Percentiles rank a stretch among this genome's conserved stretches.
Evolutionary conservation across 306 rosid genomes (phyloP).

Genomic region (Vigna radiata): DNA sequence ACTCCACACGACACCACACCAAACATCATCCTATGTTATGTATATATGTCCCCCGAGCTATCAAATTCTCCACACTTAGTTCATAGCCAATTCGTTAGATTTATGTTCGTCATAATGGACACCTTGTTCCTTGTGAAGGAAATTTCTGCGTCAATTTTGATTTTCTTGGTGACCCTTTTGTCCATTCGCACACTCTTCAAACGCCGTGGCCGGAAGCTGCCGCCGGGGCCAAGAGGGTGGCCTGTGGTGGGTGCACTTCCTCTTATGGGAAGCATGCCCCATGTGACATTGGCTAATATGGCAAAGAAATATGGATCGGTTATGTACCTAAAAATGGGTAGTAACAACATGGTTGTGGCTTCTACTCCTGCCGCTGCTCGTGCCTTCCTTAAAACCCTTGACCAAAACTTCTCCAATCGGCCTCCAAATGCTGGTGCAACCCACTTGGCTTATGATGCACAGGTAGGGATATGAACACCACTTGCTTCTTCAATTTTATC

Average conservation of each 20-base stretch:
- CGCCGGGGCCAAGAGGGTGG: constrained; percentile 45
- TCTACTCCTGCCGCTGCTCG: constrained; percentile 38
- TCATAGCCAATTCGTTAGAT: background rate
- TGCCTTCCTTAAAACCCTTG: constrained; percentile 46
- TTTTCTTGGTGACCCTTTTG: constrained; percentile 32
- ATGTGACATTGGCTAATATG: constrained; percentile 37
- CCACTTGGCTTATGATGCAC: constrained; percentile 29
- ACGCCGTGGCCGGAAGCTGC: background rate
- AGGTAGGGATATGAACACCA: background rate
- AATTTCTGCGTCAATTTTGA: background rate
- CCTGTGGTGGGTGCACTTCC: constrained; percentile 44
- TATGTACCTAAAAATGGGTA: constrained; percentile 42
- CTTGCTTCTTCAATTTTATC: too few species aligned
- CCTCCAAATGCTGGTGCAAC: constrained; percentile 43
- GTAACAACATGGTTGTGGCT: constrained; percentile 42
- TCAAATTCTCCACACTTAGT: background rate
- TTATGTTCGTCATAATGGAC: background rate
- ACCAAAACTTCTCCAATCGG: constrained; percentile 36
- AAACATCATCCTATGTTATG: background rate
- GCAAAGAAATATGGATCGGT: constrained; percentile 45
- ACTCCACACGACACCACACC: background rate
- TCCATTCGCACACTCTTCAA: background rate
- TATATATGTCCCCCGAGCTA: background rate
- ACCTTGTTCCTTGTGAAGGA: constrained; percentile 28
- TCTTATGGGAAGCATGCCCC: constrained; percentile 46